Evolutionary conservation across 176 grass and related monocot genomes (phyloP).

Genomic region (Panicum miliaceum): DNA sequence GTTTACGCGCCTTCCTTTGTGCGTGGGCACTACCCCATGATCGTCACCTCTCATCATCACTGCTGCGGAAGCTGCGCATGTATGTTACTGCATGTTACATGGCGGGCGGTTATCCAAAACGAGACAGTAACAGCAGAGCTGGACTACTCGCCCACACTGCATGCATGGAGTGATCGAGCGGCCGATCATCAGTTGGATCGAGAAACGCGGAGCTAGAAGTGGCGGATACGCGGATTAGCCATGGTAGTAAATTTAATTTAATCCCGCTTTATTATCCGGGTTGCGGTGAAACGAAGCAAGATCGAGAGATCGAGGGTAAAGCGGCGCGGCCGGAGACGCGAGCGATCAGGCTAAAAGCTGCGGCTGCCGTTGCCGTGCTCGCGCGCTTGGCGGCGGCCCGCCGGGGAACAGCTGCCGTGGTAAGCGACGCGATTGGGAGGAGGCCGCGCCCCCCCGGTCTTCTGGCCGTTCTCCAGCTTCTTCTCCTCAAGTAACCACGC

Average conservation of each 20-base stretch:
- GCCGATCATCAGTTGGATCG: neutral
- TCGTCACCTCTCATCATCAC: no score
- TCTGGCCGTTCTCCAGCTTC: conserved; percentile 55
- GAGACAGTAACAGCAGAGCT: no score
- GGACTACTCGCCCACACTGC: no score
- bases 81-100: no score
- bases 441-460: conserved; percentile 31
- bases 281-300: conserved; percentile 43
- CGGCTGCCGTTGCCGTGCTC: neutral
- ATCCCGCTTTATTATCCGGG: neutral
- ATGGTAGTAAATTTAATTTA: neutral
- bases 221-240: conserved; percentile 10
- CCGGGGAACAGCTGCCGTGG: neutral
- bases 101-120: no score
- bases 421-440: neutral
- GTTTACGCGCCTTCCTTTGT: no score
- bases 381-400: conserved; percentile 27
- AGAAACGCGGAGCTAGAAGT: neutral
- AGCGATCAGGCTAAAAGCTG: conserved; percentile 5
- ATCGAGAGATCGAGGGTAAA: neutral
- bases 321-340: neutral
- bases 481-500: conserved; percentile 40
- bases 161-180: no score
- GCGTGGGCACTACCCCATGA: no score
- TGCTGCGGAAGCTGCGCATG: no score